Evolutionary conservation across 2,329 filamentous ascomycete species (phyloP).

Genomic region (Sclerotinia minor): DNA sequence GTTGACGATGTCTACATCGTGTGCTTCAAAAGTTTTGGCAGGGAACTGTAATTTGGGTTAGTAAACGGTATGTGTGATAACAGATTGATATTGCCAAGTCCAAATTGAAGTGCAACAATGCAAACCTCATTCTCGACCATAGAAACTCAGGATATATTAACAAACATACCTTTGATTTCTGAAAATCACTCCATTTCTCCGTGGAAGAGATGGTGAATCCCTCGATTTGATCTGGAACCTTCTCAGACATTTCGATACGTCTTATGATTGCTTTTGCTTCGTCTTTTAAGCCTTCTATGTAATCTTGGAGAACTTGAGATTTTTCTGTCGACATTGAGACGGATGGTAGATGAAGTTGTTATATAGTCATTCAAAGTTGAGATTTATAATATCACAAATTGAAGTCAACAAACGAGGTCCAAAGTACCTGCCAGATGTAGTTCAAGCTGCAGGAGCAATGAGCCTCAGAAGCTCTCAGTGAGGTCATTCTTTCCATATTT

Average conservation of each 20-base stretch:
- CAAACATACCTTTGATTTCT: conserved; percentile 32
- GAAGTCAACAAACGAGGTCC: neutral
- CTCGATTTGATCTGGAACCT: conserved; percentile 55
- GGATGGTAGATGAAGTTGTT: neutral
- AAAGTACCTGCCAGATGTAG: neutral
- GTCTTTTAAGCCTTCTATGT: too few species aligned
- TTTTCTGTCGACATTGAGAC: neutral
- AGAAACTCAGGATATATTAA: too few species aligned
- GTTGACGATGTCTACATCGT: conserved; percentile 85
- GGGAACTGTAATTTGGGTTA: conserved; percentile 14
- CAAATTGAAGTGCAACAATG: too few species aligned
- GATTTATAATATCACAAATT: neutral
- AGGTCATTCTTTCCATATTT: conserved; percentile 10
- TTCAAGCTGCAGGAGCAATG: neutral
- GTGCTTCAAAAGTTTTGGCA: conserved; percentile 75
- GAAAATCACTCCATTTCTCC: conserved; percentile 36
- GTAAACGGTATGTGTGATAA: neutral
- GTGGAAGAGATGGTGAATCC: conserved; percentile 55
- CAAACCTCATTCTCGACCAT: neutral
- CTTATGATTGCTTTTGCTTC: neutral
- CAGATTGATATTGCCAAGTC: neutral
- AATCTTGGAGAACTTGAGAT: neutral
- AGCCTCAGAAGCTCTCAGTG: neutral
- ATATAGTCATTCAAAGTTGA: neutral
- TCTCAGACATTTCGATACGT: conserved; percentile 1